A percentile compares a stretch with the other conserved stretches of the same genome.
phyloP scores from a whole-genome alignment of 1,284 basidiomycete genomes.

The Boletus mariae region DNA sequence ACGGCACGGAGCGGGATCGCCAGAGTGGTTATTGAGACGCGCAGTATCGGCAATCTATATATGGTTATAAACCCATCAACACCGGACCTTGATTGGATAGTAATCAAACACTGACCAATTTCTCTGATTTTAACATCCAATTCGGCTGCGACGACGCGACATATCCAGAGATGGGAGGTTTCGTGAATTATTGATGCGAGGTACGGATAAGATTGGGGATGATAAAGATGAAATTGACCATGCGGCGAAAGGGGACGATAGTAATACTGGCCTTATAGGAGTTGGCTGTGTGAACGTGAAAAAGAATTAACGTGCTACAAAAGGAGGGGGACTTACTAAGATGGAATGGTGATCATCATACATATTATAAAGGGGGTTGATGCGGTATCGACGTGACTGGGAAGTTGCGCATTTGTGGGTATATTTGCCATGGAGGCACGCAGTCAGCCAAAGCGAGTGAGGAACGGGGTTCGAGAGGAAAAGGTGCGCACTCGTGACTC shows the following conservation, averaged over 20 bases:
- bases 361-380: constrained; percentile 2
- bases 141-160: not conserved
- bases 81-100: not conserved
- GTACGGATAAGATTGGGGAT: constrained; percentile 5
- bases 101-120: constrained; percentile 21
- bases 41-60: constrained; percentile 6
- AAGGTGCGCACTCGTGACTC: constrained; percentile 5
- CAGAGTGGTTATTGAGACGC: not conserved
- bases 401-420: constrained; percentile 3
- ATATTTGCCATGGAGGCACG: constrained; percentile 2
- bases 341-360: constrained; percentile 3
- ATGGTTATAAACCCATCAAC: constrained; percentile 2
- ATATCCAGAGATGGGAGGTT: constrained; percentile 1
- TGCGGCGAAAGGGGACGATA: not conserved
- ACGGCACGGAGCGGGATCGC: constrained; percentile 7
- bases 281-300: constrained; percentile 10
- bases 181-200: constrained; percentile 2
- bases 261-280: not conserved
- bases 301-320: not conserved
- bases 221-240: constrained; percentile 2
- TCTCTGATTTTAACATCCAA: constrained; percentile 1
- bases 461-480: not conserved
- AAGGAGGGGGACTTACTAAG: constrained; percentile 10
- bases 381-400: constrained; percentile 11
- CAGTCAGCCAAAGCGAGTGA: constrained; percentile 13